A percentile compares a stretch with the other conserved stretches of the same genome.
Evolutionary conservation across 2,329 filamentous ascomycete species (phyloP).

Genomic region (Microsporum ferrugineum): DNA sequence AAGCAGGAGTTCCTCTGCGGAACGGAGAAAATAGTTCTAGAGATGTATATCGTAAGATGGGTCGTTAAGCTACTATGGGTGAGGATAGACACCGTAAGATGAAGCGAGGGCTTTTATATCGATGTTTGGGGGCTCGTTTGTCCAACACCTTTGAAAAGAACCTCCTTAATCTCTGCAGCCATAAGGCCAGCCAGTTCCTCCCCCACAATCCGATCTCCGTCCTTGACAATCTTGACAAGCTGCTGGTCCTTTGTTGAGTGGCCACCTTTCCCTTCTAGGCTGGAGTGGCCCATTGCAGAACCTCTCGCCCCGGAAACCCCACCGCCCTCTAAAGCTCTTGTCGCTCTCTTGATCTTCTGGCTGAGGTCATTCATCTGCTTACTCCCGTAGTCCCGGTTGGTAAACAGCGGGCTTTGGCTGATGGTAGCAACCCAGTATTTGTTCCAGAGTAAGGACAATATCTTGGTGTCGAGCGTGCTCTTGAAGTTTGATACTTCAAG

Average conservation of each 20-base stretch:
- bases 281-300: conserved; percentile 15
- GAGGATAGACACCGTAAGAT: neutral
- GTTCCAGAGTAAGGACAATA: conserved; percentile 88
- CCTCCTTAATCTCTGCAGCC: conserved; percentile 42
- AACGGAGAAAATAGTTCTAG: neutral
- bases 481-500: conserved; percentile 92
- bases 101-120: neutral
- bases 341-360: conserved; percentile 63
- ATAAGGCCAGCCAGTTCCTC: conserved; percentile 42
- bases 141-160: conserved; percentile 37
- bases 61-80: neutral
- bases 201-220: conserved; percentile 46
- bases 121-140: neutral
- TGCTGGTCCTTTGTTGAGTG: conserved; percentile 32
- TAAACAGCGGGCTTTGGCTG: conserved; percentile 77
- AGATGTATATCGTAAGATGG: neutral
- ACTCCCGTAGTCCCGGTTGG: conserved; percentile 84
- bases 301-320: conserved; percentile 7
- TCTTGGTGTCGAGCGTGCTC: conserved; percentile 72
- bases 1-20: neutral
- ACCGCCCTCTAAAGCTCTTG: conserved; percentile 29
- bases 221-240: conserved; percentile 44
- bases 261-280: conserved; percentile 3
- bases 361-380: conserved; percentile 86
- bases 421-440: conserved; percentile 86